Evolutionary conservation across 768 basidiomycete species (phyloP).

Genomic region (Psilocybe azurescens): DNA sequence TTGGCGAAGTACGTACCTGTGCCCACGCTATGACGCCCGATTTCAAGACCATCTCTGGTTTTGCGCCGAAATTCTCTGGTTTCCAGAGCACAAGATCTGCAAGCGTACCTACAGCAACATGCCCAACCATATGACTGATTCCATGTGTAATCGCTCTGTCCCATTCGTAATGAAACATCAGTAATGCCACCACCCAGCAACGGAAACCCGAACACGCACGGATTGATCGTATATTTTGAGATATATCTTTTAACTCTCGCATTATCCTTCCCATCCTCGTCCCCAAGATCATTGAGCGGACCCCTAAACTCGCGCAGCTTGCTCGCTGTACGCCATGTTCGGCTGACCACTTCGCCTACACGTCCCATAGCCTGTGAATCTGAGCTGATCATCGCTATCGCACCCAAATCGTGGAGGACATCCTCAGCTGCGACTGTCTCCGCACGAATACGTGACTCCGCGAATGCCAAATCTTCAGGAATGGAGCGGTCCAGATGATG

Average conservation of each 20-base stretch:
- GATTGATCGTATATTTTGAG: constrained; percentile 97
- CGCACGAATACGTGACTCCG: constrained; percentile 94
- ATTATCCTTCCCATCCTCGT: constrained; percentile 77
- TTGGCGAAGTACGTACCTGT: constrained; percentile 54
- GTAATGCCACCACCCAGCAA: background rate
- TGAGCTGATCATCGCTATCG: constrained; percentile 96
- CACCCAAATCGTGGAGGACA: constrained; percentile 89
- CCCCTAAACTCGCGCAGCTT: constrained; percentile 89
- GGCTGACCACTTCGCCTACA: constrained; percentile 89
- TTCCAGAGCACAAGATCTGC: constrained; percentile 98
- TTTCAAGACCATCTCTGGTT: constrained; percentile 95
- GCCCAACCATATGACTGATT: constrained; percentile 85
- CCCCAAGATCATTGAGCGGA: constrained; percentile 72
- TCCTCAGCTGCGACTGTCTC: constrained; percentile 99
- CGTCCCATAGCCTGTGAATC: constrained; percentile 99
- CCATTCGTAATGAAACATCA: constrained; percentile 9
- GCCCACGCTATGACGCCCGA: constrained; percentile 93
- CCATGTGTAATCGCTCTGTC: constrained; percentile 92
- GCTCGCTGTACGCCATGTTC: constrained; percentile 97
- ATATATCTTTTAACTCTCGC: constrained; percentile 93
- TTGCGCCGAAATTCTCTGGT: constrained; percentile 90
- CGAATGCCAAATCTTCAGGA: constrained; percentile 93
- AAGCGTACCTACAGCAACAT: constrained; percentile 79
- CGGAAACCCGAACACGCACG: constrained; percentile 56
- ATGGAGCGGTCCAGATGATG: constrained; percentile 94